Evolutionary conservation across 495 filamentous ascomycete genomes (phyloP), one percentile per base, ranked within the genome.

Genomic region (Thermochaetoides thermophila): DNA sequence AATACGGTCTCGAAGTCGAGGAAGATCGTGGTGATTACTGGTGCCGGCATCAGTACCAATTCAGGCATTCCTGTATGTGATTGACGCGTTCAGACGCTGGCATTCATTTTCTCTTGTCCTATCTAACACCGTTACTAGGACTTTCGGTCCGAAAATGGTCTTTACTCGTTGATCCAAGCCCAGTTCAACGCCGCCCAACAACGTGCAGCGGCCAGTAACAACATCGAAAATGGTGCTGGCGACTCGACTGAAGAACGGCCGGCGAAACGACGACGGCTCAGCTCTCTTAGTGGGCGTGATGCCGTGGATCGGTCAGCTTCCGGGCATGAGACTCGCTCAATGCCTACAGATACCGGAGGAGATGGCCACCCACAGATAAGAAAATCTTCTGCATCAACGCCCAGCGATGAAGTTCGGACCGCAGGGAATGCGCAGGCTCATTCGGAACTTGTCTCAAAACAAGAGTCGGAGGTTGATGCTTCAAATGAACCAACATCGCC

Each of bases 1-100:
- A 63, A 76, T 41, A 45, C 59, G 1, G 52, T 81, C 23, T 66
- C 60, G 32, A 70, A 73, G 38, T 64, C 76, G 3, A 63, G 63
- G 33, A 79, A 76, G 35, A 59, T 75, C 6, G 65, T 81, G 18
- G 68, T 81, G 7, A 58, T 81, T 15, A 80, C 76, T 0, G 76
- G 76, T 20, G 76, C 76, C 29, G 76, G 76, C 17, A 81, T 81
- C 32, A 77, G 72, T 42, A 81, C 76, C 27, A 81, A 77, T 47
- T 78, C 71, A 37, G 76, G 76, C 23, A 80, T 81, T 38, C 76
- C 76, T 11, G 75, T 80, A 56, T 44, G 71, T 55, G 27, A n/a
- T n/a, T n/a, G 26, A 40, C 35, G 33, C 34, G 41, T 28, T 35
- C 17, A n/a, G n/a, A n/a, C n/a, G n/a, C 33, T 27, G 21, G 7